Percentiles rank a stretch among this genome's conserved stretches.
These are phyloP conservation scores for Parafenestella ontariensis DNA, from an alignment of 2,329 filamentous ascomycete species.

Conservation along the genomic window DNA sequence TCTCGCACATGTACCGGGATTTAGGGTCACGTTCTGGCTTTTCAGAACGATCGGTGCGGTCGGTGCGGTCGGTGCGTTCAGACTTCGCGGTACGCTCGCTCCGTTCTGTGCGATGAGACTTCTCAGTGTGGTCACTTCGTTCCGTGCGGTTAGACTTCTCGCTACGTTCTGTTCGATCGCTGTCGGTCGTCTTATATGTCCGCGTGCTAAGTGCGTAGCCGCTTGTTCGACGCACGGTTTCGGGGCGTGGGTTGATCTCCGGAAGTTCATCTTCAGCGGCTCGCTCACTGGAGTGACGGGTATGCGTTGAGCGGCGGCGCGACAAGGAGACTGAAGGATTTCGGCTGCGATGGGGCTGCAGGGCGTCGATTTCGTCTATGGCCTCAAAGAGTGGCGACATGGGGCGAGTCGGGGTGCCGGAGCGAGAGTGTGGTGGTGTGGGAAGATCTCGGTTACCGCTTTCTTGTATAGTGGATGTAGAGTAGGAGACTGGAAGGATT, in stretches of 20 bases:
- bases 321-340: conserved; percentile 27
- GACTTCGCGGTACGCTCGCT: conserved; percentile 17
- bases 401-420: conserved; percentile 32
- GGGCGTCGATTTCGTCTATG: conserved; percentile 43
- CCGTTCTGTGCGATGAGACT: too few relatives aligned
- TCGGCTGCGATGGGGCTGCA: conserved; percentile 36
- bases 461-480: conserved; percentile 16
- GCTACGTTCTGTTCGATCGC: conserved; percentile 26
- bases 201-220: conserved; percentile 38
- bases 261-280: conserved; percentile 29
- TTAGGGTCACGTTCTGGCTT: conserved; percentile 30
- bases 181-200: conserved; percentile 27
- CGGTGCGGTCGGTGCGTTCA: conserved; percentile 4
- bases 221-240: conserved; percentile 36
- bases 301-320: conserved; percentile 40
- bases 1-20: conserved; percentile 43
- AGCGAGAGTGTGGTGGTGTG: conserved; percentile 35
- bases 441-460: conserved; percentile 22
- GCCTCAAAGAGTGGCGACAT: conserved; percentile 45
- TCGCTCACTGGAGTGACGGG: conserved; percentile 26
- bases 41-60: conserved; percentile 11
- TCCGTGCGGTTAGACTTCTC: too few relatives aligned
- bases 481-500: conserved; percentile 27
- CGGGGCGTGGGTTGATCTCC: conserved; percentile 25
- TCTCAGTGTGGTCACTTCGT: conserved; percentile 20